Evolutionary conservation across 768 basidiomycete species (phyloP), one percentile per base, ranked within the genome.

Genomic region (Brasilioporus rufonigricans): DNA sequence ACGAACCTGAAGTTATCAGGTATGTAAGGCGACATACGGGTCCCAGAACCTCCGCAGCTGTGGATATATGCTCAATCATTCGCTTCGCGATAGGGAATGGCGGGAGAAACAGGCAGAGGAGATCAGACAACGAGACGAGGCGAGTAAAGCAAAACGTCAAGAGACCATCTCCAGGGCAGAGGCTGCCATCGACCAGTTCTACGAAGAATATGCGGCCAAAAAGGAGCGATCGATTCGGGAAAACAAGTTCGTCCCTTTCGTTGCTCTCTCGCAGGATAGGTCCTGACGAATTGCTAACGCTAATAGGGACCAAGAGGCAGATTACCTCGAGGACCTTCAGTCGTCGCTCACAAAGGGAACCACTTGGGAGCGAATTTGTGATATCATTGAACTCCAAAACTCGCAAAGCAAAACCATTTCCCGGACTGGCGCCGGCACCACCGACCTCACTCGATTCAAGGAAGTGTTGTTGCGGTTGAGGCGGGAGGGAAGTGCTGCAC

Each of bases 401-500:
- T 97, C 94, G 51, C 93, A 98, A 73, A 94, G 91, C 78, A 99
- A 98, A 78, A 98, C 94, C 5, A 79, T 93, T 62, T 87, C 94
- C 18, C 83, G 93, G 43, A 83, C 89, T 31, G 92, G 92, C 14
- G 76, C 91, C 12, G 89, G 89, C 7, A 93, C 94, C 35, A 40
- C 91, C 3, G 96, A 99, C 65, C 77, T 98, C 35, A 74, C 85
- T 41, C 80, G 96, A 56, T 91, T 91, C 80, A 96, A 93, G 74
- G 96, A 99, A 68, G 89, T 98, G 43, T 74, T 99, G 50, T 73
- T 99, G 64, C 80, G 90, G 57, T 73, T 99, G 65, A 89, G 85
- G 75, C 79, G 97, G 59, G 93, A 98, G 73, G 95, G 95, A 32
- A 87, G 89, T 51, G 77, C 83, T 46, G 95, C 95, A 33, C 95